Evolutionary conservation across 73 alveolate genomes (phyloP).

Genomic region (Paramecium sexaurelia): DNA sequence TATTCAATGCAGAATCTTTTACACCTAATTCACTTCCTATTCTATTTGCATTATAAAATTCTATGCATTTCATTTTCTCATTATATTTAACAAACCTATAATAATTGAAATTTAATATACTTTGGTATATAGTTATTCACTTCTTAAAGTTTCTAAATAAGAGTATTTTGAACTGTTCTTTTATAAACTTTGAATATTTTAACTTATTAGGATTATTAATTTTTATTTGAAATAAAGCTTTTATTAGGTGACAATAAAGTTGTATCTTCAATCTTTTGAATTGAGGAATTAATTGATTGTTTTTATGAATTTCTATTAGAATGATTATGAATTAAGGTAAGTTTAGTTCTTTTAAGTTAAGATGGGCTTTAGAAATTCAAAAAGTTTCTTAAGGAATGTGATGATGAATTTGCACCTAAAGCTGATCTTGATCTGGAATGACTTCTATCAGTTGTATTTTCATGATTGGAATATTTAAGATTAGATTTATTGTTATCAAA

Average conservation of each 20-base stretch:
- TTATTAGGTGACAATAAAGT: not conserved
- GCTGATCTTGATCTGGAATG: slow-evolving; percentile 39
- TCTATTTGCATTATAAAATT: not conserved
- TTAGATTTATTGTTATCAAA: not conserved
- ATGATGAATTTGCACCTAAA: slow-evolving; percentile 12
- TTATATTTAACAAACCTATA: not conserved
- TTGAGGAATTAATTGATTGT: not conserved
- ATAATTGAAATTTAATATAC: not conserved
- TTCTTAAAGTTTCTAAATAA: not conserved
- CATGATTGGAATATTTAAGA: not conserved
- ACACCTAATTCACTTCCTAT: not conserved
- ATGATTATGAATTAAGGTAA: not conserved
- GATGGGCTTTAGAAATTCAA: not conserved
- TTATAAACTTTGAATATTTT: not conserved
- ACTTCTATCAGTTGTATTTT: slow-evolving; percentile 21
- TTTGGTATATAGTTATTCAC: not conserved
- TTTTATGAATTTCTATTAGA: not conserved
- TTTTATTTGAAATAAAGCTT: not conserved
- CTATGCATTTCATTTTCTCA: not conserved
- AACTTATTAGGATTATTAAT: not conserved
- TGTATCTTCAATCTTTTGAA: not conserved
- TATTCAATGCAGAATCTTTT: not conserved
- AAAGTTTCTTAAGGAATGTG: not conserved
- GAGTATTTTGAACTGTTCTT: not conserved
- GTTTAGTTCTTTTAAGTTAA: not conserved